Base-by-base conservation (phyloP, 2,329 filamentous ascomycete species). In the Sarocladium oryzae region DNA sequence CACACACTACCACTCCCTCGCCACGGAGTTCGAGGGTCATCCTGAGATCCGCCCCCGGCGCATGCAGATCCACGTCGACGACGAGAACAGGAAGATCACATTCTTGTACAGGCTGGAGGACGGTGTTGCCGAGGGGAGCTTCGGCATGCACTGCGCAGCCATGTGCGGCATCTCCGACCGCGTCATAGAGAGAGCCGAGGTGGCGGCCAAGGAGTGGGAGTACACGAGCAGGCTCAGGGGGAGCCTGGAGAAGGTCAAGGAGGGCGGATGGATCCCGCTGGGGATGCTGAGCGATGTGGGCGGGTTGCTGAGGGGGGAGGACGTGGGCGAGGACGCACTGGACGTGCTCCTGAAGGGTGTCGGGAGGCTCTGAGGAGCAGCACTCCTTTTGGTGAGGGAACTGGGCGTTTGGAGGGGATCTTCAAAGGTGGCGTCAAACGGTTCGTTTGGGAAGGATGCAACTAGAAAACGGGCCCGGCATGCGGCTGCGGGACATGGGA, bases 71-170 rank as follows among this genome's bases (percentile, higher is more conserved):
- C 82, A 91, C 53, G 93, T 99, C 2, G 92, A 99, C 56, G 88
- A 93, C 4, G 80, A 78, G 43, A 79, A 89, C 53, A 81, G 89
- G 21, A 83, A 85, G n/a, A 84, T 99, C n/a, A 96, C 92, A 0
- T 99, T 99, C 71, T 67, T 99, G 51, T 99, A 99, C 72, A 91
- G 89, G 62, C 79, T 99, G 0, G 93, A 97, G 68, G 81, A 89
- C 13, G 93, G 93, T 2, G 89, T 97, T 9, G 93, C 93, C 0
- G 91, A 97, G 67, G 93, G 93, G 15, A 95, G 89, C 62, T 99
- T 97, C 63, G 93, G 93, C 60, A 99, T 99, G 93, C 93, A 99
- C 67, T 99, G 93, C 64, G 93, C 93, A 1, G 86, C 89, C 54
- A 99, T 99, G 93, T 99, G 93, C 61, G 93, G 93, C 1, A 97